Base-by-base conservation (phyloP, 1,139 yeast genomes). In the Magnusiomyces ingens region DNA sequence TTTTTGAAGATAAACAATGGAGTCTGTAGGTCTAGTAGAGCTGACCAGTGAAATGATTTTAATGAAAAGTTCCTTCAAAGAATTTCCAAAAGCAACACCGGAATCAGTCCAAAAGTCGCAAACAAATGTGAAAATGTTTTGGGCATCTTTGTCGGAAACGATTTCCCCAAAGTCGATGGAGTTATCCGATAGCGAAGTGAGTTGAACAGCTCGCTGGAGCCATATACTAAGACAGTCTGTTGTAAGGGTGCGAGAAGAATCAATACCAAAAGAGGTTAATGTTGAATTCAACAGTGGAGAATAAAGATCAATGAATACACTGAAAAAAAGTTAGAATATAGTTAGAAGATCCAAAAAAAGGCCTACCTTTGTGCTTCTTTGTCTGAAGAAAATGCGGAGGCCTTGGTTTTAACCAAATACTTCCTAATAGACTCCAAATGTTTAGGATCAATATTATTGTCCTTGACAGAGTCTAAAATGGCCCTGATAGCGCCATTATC, bases 61-160 rank as follows among this genome's bases (percentile, higher is more conserved):
- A 2, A 67, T 59, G 51, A 86, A 75, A 42, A 88, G 64, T 43
- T 81, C 85, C 53, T 75, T 76, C 51, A 87, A 67, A 0, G 94
- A 84, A 60, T 84, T 85, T 5, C 84, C 81, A 38, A 86, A 69
- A 0, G 94, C 82, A 1, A 87, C 81, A 3, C 85, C 82, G 1
- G 88, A 79, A 52, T 82, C 86, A 52, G 81, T 81, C 81, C 90
- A 81, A 62, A 80, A 82, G 59, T 82, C 89, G 49, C 84, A 69
- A 10, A 85, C 76, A 63, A 78, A 84, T 38, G 73, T 72, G 62
- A 83, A 82, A 1, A 82, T 59, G 22, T 63, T 64, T 44, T 72
- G 67, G 3, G 75, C 67, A 17, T 64, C 69, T 1, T 67, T 64
- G 11, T 59, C 57, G 0, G 62, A 51, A 3, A 75, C 58, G 3